A percentile compares a stretch with the other conserved stretches of the same genome.
phyloP scores from a whole-genome alignment of 192 early-diverging fungal species.

The Pilaira anomala region DNA sequence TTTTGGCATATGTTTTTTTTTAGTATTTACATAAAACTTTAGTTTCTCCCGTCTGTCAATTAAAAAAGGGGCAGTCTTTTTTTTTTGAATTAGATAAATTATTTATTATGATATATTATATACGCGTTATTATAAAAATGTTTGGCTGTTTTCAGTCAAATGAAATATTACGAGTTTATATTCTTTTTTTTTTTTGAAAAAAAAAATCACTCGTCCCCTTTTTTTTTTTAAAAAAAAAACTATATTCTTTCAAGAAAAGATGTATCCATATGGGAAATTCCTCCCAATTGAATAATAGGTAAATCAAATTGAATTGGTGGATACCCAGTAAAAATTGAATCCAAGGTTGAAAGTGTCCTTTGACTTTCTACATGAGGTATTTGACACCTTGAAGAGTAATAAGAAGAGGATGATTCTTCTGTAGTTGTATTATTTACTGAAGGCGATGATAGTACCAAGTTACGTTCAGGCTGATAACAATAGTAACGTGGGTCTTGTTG shows the following conservation, averaged over 20 bases:
- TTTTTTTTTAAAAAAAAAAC: too few species aligned
- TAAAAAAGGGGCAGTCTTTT: too few species aligned
- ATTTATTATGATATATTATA: too few species aligned
- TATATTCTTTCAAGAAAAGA: constrained; percentile 6
- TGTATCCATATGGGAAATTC: constrained; percentile 12
- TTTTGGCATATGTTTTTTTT: too few species aligned
- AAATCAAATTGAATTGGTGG: constrained; percentile 11
- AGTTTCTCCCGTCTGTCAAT: too few species aligned
- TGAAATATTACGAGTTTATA: too few species aligned
- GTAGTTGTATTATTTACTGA: neutral
- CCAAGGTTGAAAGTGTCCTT: neutral
- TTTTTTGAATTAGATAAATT: too few species aligned
- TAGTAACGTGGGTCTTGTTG: neutral
- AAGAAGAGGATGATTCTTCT: neutral
- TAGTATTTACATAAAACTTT: too few species aligned
- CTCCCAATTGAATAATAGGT: constrained; percentile 11
- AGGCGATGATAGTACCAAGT: neutral
- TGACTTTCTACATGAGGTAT: constrained; percentile 10
- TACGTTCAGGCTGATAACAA: neutral
- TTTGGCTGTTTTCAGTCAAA: too few species aligned
- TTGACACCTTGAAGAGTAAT: neutral
- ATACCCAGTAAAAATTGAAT: constrained; percentile 6
- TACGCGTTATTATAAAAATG: too few species aligned
- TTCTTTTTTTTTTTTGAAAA: too few species aligned
- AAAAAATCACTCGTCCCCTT: too few species aligned